These are phyloP conservation scores for Omphalotus guepiniiformis DNA, from an alignment of 768 basidiomycete genomes.

Conservation along the genomic window DNA sequence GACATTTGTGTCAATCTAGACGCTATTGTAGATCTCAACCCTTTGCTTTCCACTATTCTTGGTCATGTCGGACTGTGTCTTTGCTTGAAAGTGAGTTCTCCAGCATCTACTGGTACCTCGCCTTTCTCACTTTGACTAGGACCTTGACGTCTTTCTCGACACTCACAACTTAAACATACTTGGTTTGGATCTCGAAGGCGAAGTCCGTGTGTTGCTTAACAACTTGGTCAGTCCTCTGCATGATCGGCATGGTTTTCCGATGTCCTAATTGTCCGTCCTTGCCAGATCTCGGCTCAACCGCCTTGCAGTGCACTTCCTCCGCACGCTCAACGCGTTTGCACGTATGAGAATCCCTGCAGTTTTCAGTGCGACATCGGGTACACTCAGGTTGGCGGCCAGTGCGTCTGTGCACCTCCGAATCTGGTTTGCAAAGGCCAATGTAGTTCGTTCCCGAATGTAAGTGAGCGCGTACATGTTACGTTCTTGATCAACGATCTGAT, in stretches of 20 bases:
- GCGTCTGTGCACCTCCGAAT: constrained; percentile 1
- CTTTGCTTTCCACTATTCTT: neutral
- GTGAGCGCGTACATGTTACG: neutral
- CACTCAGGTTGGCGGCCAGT: neutral
- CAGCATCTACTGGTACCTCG: neutral
- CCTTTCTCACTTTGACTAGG: neutral
- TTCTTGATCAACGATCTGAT: neutral
- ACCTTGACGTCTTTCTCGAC: constrained; percentile 5
- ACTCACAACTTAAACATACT: neutral
- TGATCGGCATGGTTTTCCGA: neutral
- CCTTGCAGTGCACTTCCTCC: neutral
- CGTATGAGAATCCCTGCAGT: neutral
- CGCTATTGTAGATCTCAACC: neutral
- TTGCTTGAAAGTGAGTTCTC: constrained; percentile 1
- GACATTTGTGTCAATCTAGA: constrained; percentile 6
- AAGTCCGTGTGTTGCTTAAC: constrained; percentile 1
- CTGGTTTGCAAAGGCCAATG: constrained; percentile 3
- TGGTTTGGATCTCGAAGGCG: neutral
- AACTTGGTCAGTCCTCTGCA: constrained; percentile 1
- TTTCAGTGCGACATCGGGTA: neutral
- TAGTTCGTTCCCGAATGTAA: neutral
- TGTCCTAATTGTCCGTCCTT: neutral
- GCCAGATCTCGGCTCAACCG: neutral
- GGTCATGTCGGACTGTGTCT: constrained; percentile 1
- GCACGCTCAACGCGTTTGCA: neutral